These are phyloP conservation scores for Thalassiosira exigua DNA, from an alignment of 352 stramenopile species.

Conservation along the genomic window DNA sequence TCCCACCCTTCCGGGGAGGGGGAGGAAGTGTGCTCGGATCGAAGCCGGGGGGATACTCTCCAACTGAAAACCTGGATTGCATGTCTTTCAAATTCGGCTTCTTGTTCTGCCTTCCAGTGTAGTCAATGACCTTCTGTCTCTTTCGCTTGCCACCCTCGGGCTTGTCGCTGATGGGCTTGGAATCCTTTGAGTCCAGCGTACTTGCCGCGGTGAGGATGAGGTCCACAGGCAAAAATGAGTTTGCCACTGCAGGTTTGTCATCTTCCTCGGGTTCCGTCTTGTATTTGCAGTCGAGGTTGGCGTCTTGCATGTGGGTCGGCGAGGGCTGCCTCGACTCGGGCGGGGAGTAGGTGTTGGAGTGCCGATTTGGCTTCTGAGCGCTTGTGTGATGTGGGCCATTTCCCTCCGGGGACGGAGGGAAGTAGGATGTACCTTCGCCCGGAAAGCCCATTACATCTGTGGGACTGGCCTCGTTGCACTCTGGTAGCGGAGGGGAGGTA, in stretches of 20 bases:
- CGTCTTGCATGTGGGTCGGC: background rate
- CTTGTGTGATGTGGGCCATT: background rate
- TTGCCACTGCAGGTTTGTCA: background rate
- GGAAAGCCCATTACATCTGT: too few species aligned
- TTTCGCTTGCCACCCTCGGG: too few species aligned
- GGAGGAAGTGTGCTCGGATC: conserved; percentile 13
- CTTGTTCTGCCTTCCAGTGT: conserved; percentile 6
- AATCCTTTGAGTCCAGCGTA: conserved; percentile 21
- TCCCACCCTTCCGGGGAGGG: background rate
- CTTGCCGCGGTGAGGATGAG: conserved; percentile 22
- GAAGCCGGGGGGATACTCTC: conserved; percentile 29
- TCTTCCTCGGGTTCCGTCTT: background rate
- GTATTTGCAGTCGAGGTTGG: background rate
- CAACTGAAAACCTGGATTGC: conserved; percentile 12
- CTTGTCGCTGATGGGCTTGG: too few species aligned
- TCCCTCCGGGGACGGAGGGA: background rate
- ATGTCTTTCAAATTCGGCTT: conserved; percentile 2
- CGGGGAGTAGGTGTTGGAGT: background rate
- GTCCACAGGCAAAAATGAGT: conserved; percentile 5
- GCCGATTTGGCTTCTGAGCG: background rate
- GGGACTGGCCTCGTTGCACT: too few species aligned
- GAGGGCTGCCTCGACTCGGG: background rate
- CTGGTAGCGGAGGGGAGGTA: too few species aligned
- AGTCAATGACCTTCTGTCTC: conserved; percentile 16
- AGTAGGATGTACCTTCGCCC: too few species aligned